Evolutionary conservation across 192 early-diverging fungal genomes (phyloP).

Genomic region (Piromyces finnis): DNA sequence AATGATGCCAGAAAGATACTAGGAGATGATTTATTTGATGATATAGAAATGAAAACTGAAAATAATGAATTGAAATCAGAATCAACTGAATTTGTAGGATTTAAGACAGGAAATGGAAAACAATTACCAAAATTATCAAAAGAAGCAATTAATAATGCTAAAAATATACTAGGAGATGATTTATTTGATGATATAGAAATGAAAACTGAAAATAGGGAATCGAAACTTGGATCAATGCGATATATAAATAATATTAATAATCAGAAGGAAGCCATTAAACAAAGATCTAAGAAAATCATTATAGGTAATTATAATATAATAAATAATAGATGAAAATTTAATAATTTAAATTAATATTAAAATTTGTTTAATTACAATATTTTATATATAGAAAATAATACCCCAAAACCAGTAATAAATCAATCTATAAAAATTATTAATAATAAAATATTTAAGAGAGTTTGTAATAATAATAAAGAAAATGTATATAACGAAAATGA

Average conservation of each 20-base stretch:
- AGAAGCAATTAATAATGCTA: background rate
- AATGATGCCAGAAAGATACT: background rate
- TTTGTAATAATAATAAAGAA: background rate
- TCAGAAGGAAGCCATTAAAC: too few relatives aligned
- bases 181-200: background rate
- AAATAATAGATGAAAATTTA: too few relatives aligned
- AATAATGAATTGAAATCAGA: too few relatives aligned
- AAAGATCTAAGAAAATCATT: too few relatives aligned
- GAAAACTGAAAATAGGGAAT: background rate
- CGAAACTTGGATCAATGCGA: too few relatives aligned
- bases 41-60: background rate
- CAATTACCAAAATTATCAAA: background rate
- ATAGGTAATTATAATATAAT: too few relatives aligned
- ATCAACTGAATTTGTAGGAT: background rate
- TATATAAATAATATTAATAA: too few relatives aligned
- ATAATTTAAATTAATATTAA: too few relatives aligned
- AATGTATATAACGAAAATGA: background rate
- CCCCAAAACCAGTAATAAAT: too few relatives aligned
- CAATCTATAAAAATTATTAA: background rate
- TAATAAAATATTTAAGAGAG: background rate
- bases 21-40: background rate
- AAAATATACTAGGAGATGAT: background rate
- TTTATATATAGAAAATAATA: too few relatives aligned
- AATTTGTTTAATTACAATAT: too few relatives aligned
- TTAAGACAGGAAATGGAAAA: background rate